Percentiles rank a stretch among this genome's conserved stretches.
Evolutionary conservation across 805 yeast genomes (phyloP).

Genomic region (Tetrapisispora fleetii): DNA sequence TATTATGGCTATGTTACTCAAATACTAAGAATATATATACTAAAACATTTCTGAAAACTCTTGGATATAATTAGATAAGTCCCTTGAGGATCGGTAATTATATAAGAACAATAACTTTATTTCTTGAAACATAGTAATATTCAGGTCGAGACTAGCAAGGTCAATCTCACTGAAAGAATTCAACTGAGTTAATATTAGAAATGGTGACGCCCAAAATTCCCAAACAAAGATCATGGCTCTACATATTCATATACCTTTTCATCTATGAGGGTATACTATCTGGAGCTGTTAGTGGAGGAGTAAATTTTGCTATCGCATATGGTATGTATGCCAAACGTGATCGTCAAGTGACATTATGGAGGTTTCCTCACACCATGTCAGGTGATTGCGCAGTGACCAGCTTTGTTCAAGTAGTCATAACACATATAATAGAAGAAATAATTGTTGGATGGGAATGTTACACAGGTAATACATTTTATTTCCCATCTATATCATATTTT

Average conservation of each 20-base stretch:
- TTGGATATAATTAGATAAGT: too few relatives aligned
- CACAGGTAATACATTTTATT: neutral
- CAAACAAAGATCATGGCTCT: neutral
- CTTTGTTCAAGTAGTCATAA: slow-evolving; percentile 16
- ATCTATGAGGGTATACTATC: slow-evolving; percentile 13
- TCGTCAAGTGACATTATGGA: slow-evolving; percentile 15
- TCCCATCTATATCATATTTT: neutral
- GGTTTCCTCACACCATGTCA: slow-evolving; percentile 21
- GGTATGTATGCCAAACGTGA: slow-evolving; percentile 15
- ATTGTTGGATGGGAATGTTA: slow-evolving; percentile 16
- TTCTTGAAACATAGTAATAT: too few relatives aligned
- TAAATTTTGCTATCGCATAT: slow-evolving; percentile 19
- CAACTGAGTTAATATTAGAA: neutral
- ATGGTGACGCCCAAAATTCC: neutral
- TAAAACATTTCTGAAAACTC: too few relatives aligned
- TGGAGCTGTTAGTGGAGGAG: slow-evolving; percentile 19
- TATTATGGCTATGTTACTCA: too few relatives aligned
- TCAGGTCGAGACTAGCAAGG: too few relatives aligned
- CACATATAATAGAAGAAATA: slow-evolving; percentile 17
- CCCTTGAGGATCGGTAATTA: too few relatives aligned
- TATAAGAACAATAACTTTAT: too few relatives aligned
- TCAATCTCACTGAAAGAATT: neutral
- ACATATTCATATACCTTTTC: slow-evolving; percentile 1
- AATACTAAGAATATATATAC: too few relatives aligned
- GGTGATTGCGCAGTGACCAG: slow-evolving; percentile 19